Evolutionary conservation across 805 yeast genomes (phyloP), one percentile per base, ranked within the genome.

Genomic region (Lachancea sp.): DNA sequence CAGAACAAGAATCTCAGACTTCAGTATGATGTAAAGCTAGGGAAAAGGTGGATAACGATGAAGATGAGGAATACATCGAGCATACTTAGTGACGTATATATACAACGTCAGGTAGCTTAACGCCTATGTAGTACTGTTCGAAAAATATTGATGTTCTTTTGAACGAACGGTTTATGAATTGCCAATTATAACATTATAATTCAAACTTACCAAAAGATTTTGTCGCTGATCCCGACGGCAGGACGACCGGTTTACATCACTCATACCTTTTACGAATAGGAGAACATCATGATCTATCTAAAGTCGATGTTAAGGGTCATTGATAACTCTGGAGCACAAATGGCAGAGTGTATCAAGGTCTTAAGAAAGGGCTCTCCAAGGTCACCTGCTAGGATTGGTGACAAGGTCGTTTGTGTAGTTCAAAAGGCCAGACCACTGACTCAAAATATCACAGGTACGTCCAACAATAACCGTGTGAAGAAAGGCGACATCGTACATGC

Each of bases 401-500:
- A 92, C 64, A 83, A 80, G 61, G 83, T 92, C 47, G 95, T 92
- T 8, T 94, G 87, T 40, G 98, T 92, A 45, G 90, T 92, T 37
- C 89, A 89, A 63, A 83, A 86, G 63, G 95, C 97, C 32, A 78
- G 77, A 57, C 90, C 96, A 11, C 63, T 83, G 46, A 73, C 80
- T 35, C 74, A 80, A 32, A 80, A 76, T 46, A 73, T 82, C 44
- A 74, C 87, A 1, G 94, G 92, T 50, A 80, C 83, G 32, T 68
- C 81, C 1, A 80, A 82, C 24, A 72, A 80, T 29, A 84, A 83
- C 62, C 70, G 90, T 62, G 96, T 90, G 30, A 86, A 89, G 63
- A 82, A 92, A 67, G 95, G 97, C 52, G 98, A 92, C 59, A 86
- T 92, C 40, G 83, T 92, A 44, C 90, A 94, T 56, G 98, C 97